Conservation (phyloP, 768 basidiomycete species). For the Russula lepida region DNA sequence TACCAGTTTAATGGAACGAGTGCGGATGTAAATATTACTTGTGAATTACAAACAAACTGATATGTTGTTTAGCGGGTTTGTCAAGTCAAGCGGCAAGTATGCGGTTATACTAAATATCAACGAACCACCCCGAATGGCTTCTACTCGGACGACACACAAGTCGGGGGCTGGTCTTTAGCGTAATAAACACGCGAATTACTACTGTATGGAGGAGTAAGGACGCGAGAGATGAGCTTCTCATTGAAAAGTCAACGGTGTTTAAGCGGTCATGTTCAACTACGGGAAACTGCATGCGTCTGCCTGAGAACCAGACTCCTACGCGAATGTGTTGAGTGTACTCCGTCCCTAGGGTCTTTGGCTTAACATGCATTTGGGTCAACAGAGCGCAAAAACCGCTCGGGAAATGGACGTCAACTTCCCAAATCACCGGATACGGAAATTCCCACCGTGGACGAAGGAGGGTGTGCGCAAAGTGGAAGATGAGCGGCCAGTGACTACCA, state of each 20-base stretch:
- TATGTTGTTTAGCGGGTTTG: too few species aligned
- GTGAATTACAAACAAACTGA: too few species aligned
- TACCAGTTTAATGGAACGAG: neutral
- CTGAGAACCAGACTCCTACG: neutral
- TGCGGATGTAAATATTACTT: too few species aligned
- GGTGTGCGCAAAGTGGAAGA: constrained; percentile 3
- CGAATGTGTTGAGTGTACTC: neutral
- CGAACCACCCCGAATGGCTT: neutral
- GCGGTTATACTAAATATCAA: constrained; percentile 13
- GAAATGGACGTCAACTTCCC: neutral
- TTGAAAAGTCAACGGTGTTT: neutral
- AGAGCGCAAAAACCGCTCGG: constrained; percentile 2
- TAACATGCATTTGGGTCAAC: neutral
- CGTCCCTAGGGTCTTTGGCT: neutral
- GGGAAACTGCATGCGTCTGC: neutral
- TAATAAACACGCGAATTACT: neutral
- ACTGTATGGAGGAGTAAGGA: neutral
- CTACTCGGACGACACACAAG: neutral
- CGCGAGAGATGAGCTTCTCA: neutral
- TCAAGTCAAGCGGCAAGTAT: constrained; percentile 11
- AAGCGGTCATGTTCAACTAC: neutral
- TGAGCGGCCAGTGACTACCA: constrained; percentile 5
- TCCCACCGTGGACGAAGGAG: constrained; percentile 4
- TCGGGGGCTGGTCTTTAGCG: neutral
- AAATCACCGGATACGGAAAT: constrained; percentile 1